phyloP scores from a whole-genome alignment of 441 rosid species.

The Eutrema salsugineum region DNA sequence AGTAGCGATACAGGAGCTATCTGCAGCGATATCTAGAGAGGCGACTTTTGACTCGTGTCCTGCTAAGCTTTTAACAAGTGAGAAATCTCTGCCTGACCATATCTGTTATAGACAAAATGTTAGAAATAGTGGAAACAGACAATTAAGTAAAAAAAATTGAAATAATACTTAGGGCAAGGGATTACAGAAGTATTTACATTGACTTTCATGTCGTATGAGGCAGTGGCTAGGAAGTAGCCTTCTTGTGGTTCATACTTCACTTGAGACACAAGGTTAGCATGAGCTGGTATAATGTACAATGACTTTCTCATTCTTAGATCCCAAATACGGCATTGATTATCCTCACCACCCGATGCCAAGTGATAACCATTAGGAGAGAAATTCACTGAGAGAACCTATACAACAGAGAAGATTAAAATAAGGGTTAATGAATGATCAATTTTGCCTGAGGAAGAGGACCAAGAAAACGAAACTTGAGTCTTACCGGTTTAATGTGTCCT shows the following conservation, averaged over 20 bases:
- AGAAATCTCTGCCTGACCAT: constrained; percentile 92
- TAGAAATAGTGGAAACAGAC: constrained; percentile 11
- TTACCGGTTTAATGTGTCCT: constrained; percentile 92
- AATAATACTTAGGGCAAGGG: not conserved
- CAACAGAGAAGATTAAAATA: not conserved
- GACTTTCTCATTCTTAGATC: constrained; percentile 89
- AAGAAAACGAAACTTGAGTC: constrained; percentile 11
- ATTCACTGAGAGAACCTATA: constrained; percentile 69
- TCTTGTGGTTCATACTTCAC: constrained; percentile 96
- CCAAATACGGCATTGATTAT: constrained; percentile 92
- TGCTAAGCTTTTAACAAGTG: constrained; percentile 70
- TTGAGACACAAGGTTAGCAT: constrained; percentile 83
- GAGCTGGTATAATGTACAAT: constrained; percentile 79
- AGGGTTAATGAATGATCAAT: not conserved
- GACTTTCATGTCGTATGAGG: constrained; percentile 89
- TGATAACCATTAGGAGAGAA: constrained; percentile 97
- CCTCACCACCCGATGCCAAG: constrained; percentile 92
- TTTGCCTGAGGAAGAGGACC: not conserved
- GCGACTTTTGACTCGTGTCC: constrained; percentile 87
- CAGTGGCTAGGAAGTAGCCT: constrained; percentile 84
- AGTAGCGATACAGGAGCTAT: constrained; percentile 45
- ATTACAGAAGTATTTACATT: constrained; percentile 47
- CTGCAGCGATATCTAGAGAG: constrained; percentile 59
- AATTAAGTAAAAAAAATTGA: constrained; percentile 21
- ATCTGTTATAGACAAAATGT: constrained; percentile 41